Base-by-base conservation (phyloP, 164 flowering plant species). In the Hamamelis virginiana region DNA sequence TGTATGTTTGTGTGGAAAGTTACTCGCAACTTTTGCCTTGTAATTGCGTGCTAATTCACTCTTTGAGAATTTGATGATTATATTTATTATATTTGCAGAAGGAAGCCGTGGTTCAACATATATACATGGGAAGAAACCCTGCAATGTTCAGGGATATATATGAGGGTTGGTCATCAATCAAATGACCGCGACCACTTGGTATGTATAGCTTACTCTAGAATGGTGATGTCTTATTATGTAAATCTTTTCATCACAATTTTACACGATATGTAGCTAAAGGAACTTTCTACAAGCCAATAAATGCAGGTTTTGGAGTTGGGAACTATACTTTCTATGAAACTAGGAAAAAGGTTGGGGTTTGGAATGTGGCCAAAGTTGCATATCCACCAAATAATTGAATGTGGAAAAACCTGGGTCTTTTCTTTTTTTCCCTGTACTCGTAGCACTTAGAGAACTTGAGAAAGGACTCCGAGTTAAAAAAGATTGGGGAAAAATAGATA, bases 171-270 rank as follows among this genome's bases (percentile, higher is more conserved):
- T 79, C 81, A 76, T 48, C 80, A 90, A 21, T 66, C 85, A 58
- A 69, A 74, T 56, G 91, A 83, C 63, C 97, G 91, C 80, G 99
- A 96, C 73, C 99, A 96, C 82, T 75, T 96, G 95, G 99, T 96
- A 77, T 53, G 80, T 44, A 0, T 47, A 51, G 45, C 13, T n/a
- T 46, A n/a, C 69, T 19, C 50, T 14, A 9, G 26, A 58, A 52
- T 68, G n/a, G n/a, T n/a, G 55, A 4, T 47, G 9, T 56, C 14
- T 51, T 41, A 18, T 14, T 61, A 5, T 53, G 41, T 23, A 15
- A 11, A 48, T 6, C 38, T 41, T 58, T 33, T 67, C 19, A 46
- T 52, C 26, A 11, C 14, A 46, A n/a, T 45, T 55, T 23, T 62
- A n/a, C 43, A 57, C 23, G 9, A 19, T 28, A 27, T 27, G 14